These are phyloP conservation scores for Catunica adiposa DNA, from an alignment of 2,329 filamentous ascomycete genomes.

Conservation along the genomic window DNA sequence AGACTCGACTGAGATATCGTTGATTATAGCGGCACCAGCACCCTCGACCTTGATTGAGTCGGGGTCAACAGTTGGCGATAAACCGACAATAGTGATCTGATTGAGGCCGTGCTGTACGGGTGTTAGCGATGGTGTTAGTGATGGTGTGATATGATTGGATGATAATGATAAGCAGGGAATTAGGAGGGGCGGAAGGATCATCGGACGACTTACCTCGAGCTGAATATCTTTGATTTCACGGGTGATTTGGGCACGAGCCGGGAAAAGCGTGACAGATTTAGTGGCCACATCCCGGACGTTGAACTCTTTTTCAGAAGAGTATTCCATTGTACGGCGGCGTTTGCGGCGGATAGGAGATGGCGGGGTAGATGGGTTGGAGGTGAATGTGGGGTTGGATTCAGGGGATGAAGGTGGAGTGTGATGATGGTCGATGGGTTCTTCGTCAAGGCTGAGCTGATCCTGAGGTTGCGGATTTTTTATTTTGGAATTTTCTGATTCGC, in stretches of 20 bases:
- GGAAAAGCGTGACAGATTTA: slow-evolving; percentile 46
- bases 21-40: slow-evolving; percentile 37
- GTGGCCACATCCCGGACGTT: slow-evolving; percentile 40
- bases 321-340: slow-evolving; percentile 3
- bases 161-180: neutral
- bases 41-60: slow-evolving; percentile 46
- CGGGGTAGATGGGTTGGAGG: neutral
- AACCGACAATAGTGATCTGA: slow-evolving; percentile 38
- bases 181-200: neutral
- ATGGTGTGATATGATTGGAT: neutral
- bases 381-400: neutral
- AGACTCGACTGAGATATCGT: slow-evolving; percentile 43
- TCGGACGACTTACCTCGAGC: slow-evolving; percentile 25
- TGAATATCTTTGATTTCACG: slow-evolving; percentile 40
- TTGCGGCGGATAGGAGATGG: neutral
- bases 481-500: too few relatives aligned
- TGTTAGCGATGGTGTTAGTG: neutral
- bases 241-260: slow-evolving; percentile 41
- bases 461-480: too few relatives aligned
- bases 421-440: neutral
- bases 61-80: slow-evolving; percentile 38
- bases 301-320: slow-evolving; percentile 24
- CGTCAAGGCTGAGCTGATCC: too few relatives aligned
- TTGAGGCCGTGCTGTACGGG: slow-evolving; percentile 35
- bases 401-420: neutral